Conservation (phyloP, 768 basidiomycete genomes). For the Mycena galopus region DNA sequence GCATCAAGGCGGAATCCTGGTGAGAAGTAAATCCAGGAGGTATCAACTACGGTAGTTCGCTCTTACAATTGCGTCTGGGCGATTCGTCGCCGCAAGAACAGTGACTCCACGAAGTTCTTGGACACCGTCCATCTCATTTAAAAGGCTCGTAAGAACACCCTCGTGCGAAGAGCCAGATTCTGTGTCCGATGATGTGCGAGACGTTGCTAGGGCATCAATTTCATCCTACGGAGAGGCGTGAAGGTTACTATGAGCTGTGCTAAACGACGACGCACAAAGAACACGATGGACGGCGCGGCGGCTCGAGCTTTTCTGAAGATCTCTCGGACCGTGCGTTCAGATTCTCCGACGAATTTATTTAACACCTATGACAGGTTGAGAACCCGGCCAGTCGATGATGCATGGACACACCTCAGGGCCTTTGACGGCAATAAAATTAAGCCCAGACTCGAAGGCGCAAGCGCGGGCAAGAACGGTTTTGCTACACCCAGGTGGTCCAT, state of each 20-base stretch:
- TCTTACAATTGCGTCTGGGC: constrained; percentile 90
- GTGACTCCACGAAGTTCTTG: constrained; percentile 96
- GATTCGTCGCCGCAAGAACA: constrained; percentile 94
- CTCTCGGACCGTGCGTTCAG: constrained; percentile 94
- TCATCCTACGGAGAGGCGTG: constrained; percentile 79
- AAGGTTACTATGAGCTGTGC: not conserved
- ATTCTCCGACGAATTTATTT: constrained; percentile 98
- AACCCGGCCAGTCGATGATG: constrained; percentile 6
- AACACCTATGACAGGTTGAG: constrained; percentile 70
- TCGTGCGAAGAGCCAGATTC: constrained; percentile 75
- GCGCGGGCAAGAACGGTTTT: constrained; percentile 95
- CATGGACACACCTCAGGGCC: constrained; percentile 86
- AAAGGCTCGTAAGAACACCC: constrained; percentile 90
- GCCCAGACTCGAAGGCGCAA: constrained; percentile 91
- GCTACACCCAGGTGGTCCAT: constrained; percentile 97
- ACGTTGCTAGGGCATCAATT: constrained; percentile 92
- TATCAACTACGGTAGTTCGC: constrained; percentile 45
- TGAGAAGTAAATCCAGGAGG: constrained; percentile 3
- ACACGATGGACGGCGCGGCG: constrained; percentile 94
- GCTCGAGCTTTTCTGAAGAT: constrained; percentile 96
- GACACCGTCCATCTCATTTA: constrained; percentile 99
- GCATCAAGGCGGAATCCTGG: constrained; percentile 94
- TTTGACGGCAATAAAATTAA: constrained; percentile 97
- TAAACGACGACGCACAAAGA: constrained; percentile 77
- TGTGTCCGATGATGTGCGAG: constrained; percentile 72